Evolutionary conservation across 2,329 filamentous ascomycete genomes (phyloP).

Genomic region (Coccinonectria pachysandricola): DNA sequence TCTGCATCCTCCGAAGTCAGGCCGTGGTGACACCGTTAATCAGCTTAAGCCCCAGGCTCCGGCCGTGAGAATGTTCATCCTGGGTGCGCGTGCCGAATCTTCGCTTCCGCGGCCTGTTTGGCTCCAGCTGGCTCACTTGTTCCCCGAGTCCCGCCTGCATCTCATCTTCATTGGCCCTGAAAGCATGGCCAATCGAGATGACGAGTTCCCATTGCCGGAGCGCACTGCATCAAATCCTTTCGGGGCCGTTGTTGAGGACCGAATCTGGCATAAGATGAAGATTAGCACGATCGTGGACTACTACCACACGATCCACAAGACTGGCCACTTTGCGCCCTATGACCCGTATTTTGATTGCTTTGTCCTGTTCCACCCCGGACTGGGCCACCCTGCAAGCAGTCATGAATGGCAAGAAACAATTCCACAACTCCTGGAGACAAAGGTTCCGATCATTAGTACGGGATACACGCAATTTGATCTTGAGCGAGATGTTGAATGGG

Average conservation of each 20-base stretch:
- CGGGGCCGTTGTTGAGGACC: constrained; percentile 86
- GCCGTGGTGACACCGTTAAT: constrained; percentile 63
- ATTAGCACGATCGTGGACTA: constrained; percentile 97
- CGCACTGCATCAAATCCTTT: constrained; percentile 82
- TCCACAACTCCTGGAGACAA: constrained; percentile 84
- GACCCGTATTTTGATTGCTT: constrained; percentile 99
- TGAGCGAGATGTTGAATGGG: constrained; percentile 84
- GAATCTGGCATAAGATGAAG: constrained; percentile 81
- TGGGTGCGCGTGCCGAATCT: constrained; percentile 94
- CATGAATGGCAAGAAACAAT: constrained; percentile 92
- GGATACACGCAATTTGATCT: constrained; percentile 95
- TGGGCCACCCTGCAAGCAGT: constrained; percentile 85
- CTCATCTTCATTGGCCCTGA: constrained; percentile 93
- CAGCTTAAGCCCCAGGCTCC: constrained; percentile 77
- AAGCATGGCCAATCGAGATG: constrained; percentile 87
- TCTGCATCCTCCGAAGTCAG: constrained; percentile 74
- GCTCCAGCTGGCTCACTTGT: constrained; percentile 88
- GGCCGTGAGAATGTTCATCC: constrained; percentile 81
- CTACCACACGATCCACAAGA: constrained; percentile 91
- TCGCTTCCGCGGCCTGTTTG: constrained; percentile 89
- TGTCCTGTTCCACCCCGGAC: constrained; percentile 89
- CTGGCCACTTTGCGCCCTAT: constrained; percentile 83
- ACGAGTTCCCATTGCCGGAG: constrained; percentile 82
- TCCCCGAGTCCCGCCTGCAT: constrained; percentile 84
- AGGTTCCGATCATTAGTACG: constrained; percentile 86